Base-by-base conservation (phyloP, 2,329 filamentous ascomycete genomes). In the Hypomyces perniciosus region DNA sequence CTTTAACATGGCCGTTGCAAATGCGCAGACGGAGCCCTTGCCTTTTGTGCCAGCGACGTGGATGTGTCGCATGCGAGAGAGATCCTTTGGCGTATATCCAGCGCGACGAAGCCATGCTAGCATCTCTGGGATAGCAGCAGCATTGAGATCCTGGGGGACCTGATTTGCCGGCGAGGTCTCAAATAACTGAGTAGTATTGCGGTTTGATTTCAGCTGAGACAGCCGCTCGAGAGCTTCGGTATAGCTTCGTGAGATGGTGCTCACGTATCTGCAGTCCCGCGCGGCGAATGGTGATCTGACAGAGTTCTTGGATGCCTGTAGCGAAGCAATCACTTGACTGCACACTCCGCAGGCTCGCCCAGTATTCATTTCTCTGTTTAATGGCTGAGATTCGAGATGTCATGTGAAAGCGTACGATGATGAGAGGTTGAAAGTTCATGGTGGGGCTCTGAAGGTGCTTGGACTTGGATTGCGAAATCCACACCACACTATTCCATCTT, bases 21-120 rank as follows among this genome's bases (percentile, higher is more conserved):
- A 92, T 8, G 91, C 86, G 57, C 87, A 89, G 1, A 90, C 90
- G 2, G 88, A 93, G 38, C 91, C 91, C 68, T 96, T 97, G 54
- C 92, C 92, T 67, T 96, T 97, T 4, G 91, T 96, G 9, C 92
- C 92, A 1, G 92, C 88, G 42, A 97, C 83, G 65, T 97, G 92
- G 54, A 97, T 82, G 57, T 76, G 77, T 12, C 68, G 69, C 46
- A 79, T 67, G 4, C 61, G 57, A 9, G 67, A 60, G 28, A 80
- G 71, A 56, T 74, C 71, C 0, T 60, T 48, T 1, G 67, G 66
- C 69, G 85, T 71, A 69, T 95, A 88, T 44, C 89, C 89, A 49
- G 88, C 83, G 54, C 85, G 85, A 42, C 71, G 73, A 57, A 88
- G 82, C 86, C 88, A 95, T 59, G 83, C 79, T 29, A 84, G 72